Conservation (phyloP, 2,329 filamentous ascomycete genomes). For the Aspergillus intermedius region DNA sequence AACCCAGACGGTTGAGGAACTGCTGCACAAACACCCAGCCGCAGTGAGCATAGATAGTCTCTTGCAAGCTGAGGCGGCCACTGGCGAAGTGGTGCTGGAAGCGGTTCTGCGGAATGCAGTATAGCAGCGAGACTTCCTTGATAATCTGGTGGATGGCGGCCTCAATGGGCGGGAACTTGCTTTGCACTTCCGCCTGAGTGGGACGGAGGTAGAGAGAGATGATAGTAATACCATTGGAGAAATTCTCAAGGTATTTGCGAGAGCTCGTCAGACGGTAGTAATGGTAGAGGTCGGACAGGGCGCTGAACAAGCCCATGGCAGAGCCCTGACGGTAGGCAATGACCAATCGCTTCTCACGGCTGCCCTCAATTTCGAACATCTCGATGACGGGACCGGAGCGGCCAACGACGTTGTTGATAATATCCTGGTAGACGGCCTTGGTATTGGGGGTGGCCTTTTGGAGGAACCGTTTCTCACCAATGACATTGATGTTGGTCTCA, state of each 20-base stretch:
- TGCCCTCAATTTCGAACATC: conserved; percentile 90
- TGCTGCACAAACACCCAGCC: conserved; percentile 97
- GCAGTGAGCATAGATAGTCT: conserved; percentile 95
- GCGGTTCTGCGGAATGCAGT: conserved; percentile 96
- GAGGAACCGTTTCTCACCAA: conserved; percentile 88
- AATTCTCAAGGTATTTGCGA: conserved; percentile 96
- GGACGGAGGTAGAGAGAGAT: conserved; percentile 92
- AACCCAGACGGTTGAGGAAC: conserved; percentile 89
- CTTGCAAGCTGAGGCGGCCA: conserved; percentile 83
- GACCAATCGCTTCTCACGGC: conserved; percentile 86
- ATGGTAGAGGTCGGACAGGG: conserved; percentile 92
- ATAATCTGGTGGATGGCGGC: conserved; percentile 97
- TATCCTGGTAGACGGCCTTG: conserved; percentile 89
- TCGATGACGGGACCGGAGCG: conserved; percentile 94
- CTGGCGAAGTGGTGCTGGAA: conserved; percentile 84
- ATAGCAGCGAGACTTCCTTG: conserved; percentile 93
- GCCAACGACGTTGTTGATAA: conserved; percentile 76
- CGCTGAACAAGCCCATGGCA: conserved; percentile 88
- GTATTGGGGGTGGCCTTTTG: conserved; percentile 96
- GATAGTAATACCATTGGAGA: conserved; percentile 95
- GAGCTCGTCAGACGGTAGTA: conserved; percentile 97
- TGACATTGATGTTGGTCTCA: conserved; percentile 84
- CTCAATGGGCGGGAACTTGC: conserved; percentile 70
- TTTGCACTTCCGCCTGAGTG: conserved; percentile 50
- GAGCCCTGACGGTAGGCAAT: conserved; percentile 92